These are phyloP conservation scores for Cucurbita argyrosperma DNA, from an alignment of 306 rosid species.

Conservation along the genomic window DNA sequence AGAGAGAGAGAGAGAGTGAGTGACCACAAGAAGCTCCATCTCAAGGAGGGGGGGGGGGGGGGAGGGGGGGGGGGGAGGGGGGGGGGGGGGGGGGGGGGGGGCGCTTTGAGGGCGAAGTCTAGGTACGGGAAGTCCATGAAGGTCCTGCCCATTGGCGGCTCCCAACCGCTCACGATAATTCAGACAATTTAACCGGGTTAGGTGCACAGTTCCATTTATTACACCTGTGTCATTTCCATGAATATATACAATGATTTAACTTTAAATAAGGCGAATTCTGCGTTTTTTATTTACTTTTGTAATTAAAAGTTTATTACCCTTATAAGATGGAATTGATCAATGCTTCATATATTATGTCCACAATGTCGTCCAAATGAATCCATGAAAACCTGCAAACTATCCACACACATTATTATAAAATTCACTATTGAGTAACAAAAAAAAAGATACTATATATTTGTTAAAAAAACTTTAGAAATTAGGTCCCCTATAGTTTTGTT, in stretches of 20 bases:
- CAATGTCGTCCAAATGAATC: constrained; percentile 97
- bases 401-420: neutral
- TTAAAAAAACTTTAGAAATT: no score
- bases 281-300: no score
- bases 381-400: constrained; percentile 79
- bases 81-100: no score
- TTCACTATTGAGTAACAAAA: no score
- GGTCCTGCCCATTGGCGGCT: constrained; percentile 68
- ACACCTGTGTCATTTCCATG: constrained; percentile 26
- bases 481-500: no score
- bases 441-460: no score
- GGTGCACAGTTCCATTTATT: constrained; percentile 98
- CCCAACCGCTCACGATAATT: constrained; percentile 77
- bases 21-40: constrained; percentile 89
- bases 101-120: constrained; percentile 88
- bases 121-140: constrained; percentile 88
- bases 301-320: constrained; percentile 28
- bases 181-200: constrained; percentile 57
- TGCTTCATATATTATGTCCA: constrained; percentile 75
- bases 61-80: no score
- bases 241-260: no score
- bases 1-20: neutral
- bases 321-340: constrained; percentile 70
- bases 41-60: no score
- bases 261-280: no score